Percentiles rank a stretch among this genome's conserved stretches.
Evolutionary conservation across 1,284 basidiomycete genomes (phyloP).

Genomic region (Ganoderma multipileum): DNA sequence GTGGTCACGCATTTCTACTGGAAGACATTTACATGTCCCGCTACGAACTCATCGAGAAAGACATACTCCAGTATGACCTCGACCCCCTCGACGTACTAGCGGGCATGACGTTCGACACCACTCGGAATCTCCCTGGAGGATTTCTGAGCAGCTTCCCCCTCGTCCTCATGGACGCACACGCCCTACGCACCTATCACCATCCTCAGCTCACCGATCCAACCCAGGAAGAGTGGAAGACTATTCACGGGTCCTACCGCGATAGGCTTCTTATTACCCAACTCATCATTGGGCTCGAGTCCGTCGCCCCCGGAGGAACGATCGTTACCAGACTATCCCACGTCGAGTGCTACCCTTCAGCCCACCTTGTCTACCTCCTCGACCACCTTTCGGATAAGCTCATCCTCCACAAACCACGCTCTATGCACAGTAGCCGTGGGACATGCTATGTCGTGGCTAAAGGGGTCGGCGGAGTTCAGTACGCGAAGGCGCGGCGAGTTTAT

Average conservation of each 20-base stretch:
- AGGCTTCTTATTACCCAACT: slow-evolving; percentile 42
- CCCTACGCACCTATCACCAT: slow-evolving; percentile 36
- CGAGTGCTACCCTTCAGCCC: slow-evolving; percentile 39
- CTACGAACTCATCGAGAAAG: slow-evolving; percentile 34
- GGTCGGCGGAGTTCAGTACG: slow-evolving; percentile 19
- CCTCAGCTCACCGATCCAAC: background rate
- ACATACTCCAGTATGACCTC: slow-evolving; percentile 38
- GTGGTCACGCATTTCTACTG: slow-evolving; percentile 38
- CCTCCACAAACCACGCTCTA: slow-evolving; percentile 41
- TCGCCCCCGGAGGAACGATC: slow-evolving; percentile 39
- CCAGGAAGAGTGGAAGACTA: slow-evolving; percentile 9
- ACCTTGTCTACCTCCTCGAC: slow-evolving; percentile 43
- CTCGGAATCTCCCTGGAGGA: slow-evolving; percentile 13
- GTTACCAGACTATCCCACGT: slow-evolving; percentile 43
- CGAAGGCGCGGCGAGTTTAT: slow-evolving; percentile 7
- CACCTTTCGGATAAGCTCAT: slow-evolving; percentile 36
- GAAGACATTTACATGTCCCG: slow-evolving; percentile 29
- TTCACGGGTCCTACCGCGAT: slow-evolving; percentile 27
- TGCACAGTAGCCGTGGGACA: slow-evolving; percentile 31
- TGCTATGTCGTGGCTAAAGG: slow-evolving; percentile 43
- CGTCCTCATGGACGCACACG: slow-evolving; percentile 44
- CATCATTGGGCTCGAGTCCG: slow-evolving; percentile 39
- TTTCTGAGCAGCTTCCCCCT: slow-evolving; percentile 35
- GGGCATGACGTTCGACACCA: slow-evolving; percentile 11
- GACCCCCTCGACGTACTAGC: slow-evolving; percentile 13